These are phyloP conservation scores for Kwoniella europaea DNA, from an alignment of 768 basidiomycete genomes.

Conservation along the genomic window DNA sequence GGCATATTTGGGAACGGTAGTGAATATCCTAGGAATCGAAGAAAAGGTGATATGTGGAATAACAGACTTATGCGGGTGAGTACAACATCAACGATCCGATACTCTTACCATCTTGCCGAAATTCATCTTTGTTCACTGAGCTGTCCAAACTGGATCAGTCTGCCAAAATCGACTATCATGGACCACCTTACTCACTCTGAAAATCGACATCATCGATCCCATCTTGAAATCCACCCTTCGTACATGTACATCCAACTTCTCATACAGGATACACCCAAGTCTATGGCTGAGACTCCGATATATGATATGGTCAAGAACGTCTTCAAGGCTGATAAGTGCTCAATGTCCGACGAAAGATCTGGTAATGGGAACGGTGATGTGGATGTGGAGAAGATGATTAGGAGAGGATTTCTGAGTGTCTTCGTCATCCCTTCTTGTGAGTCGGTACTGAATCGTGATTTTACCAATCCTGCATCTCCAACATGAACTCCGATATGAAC, in stretches of 20 bases:
- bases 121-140: too few species aligned
- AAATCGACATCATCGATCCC: constrained; percentile 10
- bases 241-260: constrained; percentile 7
- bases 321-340: neutral
- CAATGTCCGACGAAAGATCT: neutral
- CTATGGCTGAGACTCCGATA: neutral
- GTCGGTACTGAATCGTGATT: neutral
- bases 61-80: neutral
- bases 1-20: neutral
- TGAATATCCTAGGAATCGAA: constrained; percentile 5
- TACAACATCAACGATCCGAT: too few species aligned
- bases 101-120: too few species aligned
- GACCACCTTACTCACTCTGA: neutral
- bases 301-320: constrained; percentile 2
- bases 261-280: neutral
- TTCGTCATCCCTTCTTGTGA: constrained; percentile 9
- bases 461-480: too few species aligned
- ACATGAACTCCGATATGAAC: too few species aligned
- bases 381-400: neutral
- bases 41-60: constrained; percentile 1
- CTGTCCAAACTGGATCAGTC: neutral
- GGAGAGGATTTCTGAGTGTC: constrained; percentile 10
- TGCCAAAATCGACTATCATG: neutral
- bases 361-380: neutral
- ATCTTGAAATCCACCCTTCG: neutral